Conservation (phyloP, 2,329 filamentous ascomycete genomes). For the Truncatella angustata region DNA sequence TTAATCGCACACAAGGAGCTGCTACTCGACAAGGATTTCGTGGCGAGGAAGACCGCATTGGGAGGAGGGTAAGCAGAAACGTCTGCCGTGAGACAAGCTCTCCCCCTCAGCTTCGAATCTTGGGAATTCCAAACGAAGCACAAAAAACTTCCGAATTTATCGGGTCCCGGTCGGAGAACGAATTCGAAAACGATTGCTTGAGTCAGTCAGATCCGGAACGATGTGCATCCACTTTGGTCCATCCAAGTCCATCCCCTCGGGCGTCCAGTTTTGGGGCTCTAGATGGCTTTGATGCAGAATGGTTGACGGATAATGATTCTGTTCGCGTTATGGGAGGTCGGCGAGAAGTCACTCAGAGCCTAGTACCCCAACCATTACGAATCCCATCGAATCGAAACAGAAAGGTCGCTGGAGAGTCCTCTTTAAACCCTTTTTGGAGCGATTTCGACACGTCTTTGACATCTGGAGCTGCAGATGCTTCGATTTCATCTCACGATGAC, state of each 20-base stretch:
- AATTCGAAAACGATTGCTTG: too few relatives aligned
- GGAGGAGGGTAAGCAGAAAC: neutral
- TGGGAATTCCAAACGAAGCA: neutral
- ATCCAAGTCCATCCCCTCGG: neutral
- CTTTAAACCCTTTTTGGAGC: slow-evolving; percentile 8
- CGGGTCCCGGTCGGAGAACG: too few relatives aligned
- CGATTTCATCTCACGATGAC: slow-evolving; percentile 36
- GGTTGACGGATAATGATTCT: neutral
- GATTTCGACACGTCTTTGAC: slow-evolving; percentile 24
- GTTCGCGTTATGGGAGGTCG: neutral
- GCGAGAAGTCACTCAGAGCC: neutral
- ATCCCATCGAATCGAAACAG: slow-evolving; percentile 8
- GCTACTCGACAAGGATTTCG: slow-evolving; percentile 12
- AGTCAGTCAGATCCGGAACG: too few relatives aligned
- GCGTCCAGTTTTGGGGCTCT: neutral
- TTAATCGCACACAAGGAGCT: slow-evolving; percentile 2
- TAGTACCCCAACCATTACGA: slow-evolving; percentile 19
- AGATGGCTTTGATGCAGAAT: neutral
- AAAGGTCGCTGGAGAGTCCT: neutral
- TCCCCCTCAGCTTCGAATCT: neutral
- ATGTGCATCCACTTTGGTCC: neutral
- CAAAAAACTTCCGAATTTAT: too few relatives aligned
- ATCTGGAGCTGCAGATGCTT: slow-evolving; percentile 13
- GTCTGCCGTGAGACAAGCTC: neutral
- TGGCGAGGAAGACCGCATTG: neutral